These are phyloP conservation scores for Akanthomyces uredinophilus DNA, from an alignment of 2,329 filamentous ascomycete genomes.

Conservation along the genomic window DNA sequence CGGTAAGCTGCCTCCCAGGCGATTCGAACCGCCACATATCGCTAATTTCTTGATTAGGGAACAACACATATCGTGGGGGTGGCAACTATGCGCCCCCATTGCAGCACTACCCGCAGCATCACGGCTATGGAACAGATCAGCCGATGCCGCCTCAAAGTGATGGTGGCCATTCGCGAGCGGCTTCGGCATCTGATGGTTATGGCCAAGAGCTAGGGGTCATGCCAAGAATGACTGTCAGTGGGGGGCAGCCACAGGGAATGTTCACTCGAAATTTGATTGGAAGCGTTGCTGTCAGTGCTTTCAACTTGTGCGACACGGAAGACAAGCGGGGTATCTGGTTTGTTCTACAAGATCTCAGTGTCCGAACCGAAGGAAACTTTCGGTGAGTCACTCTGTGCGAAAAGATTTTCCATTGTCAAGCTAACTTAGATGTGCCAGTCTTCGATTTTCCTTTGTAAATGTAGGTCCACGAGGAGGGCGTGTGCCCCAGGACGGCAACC, in stretches of 20 bases:
- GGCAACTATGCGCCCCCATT: slow-evolving; percentile 32
- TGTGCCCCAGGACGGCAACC: slow-evolving; percentile 33
- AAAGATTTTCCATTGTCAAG: neutral
- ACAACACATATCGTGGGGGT: slow-evolving; percentile 27
- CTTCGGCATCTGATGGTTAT: slow-evolving; percentile 19
- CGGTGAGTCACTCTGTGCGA: slow-evolving; percentile 51
- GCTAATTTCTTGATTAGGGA: slow-evolving; percentile 16
- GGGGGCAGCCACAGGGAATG: slow-evolving; percentile 66
- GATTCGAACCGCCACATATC: neutral
- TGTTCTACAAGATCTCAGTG: slow-evolving; percentile 89
- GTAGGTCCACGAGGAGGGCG: slow-evolving; percentile 52
- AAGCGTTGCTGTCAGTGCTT: slow-evolving; percentile 82
- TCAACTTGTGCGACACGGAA: slow-evolving; percentile 70
- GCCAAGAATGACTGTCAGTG: slow-evolving; percentile 29
- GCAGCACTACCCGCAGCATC: slow-evolving; percentile 33
- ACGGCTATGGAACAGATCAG: slow-evolving; percentile 20
- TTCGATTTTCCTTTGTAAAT: slow-evolving; percentile 75
- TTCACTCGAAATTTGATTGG: slow-evolving; percentile 94
- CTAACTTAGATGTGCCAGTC: slow-evolving; percentile 32
- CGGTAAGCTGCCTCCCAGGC: slow-evolving; percentile 22
- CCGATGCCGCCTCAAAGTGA: slow-evolving; percentile 24
- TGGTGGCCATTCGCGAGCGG: slow-evolving; percentile 15
- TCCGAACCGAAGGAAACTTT: slow-evolving; percentile 87
- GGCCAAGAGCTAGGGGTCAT: slow-evolving; percentile 27
- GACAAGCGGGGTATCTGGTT: slow-evolving; percentile 93